A percentile compares a stretch with the other conserved stretches of the same genome.
Conservation (phyloP, 1,284 basidiomycete species). For the Uromyces viciae-fabae region DNA sequence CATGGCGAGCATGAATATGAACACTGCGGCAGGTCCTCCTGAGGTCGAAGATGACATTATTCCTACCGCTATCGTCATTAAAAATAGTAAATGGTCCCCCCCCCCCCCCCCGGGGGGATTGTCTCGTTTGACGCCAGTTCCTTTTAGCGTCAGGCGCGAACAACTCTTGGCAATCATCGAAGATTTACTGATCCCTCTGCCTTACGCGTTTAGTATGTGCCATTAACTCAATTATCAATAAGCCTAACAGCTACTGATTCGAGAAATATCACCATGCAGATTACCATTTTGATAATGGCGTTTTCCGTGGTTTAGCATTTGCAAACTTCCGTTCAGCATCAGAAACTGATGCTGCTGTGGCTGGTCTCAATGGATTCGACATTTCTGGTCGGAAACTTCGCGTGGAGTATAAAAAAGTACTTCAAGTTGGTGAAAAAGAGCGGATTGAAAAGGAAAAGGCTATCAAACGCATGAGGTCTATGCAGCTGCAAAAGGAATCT, state of each 20-base stretch:
- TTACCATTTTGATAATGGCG: constrained; percentile 77
- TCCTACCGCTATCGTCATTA: constrained; percentile 98
- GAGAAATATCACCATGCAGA: too few relatives aligned
- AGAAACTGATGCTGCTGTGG: constrained; percentile 93
- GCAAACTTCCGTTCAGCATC: constrained; percentile 89
- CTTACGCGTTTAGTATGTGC: constrained; percentile 88
- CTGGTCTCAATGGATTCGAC: constrained; percentile 82
- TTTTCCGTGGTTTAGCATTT: constrained; percentile 96
- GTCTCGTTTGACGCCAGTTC: constrained; percentile 34
- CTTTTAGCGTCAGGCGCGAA: constrained; percentile 31
- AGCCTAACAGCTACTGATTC: too few relatives aligned
- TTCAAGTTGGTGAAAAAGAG: constrained; percentile 98
- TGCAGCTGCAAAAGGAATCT: constrained; percentile 65
- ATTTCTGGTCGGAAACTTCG: constrained; percentile 97
- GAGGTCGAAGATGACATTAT: constrained; percentile 83
- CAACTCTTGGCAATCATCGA: constrained; percentile 55
- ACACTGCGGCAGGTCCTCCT: not conserved
- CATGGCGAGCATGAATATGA: constrained; percentile 1
- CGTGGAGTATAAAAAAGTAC: constrained; percentile 98
- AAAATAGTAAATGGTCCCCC: constrained; percentile 63
- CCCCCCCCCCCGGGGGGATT: constrained; percentile 78
- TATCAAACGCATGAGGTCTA: constrained; percentile 91
- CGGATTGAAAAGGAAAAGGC: constrained; percentile 98
- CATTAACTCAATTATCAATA: constrained; percentile 51
- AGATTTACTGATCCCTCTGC: constrained; percentile 87